Percentiles rank a stretch among this genome's conserved stretches.
These are phyloP conservation scores for Jacaranda mimosifolia DNA, from an alignment of 257 asterid genomes.

Conservation along the genomic window DNA sequence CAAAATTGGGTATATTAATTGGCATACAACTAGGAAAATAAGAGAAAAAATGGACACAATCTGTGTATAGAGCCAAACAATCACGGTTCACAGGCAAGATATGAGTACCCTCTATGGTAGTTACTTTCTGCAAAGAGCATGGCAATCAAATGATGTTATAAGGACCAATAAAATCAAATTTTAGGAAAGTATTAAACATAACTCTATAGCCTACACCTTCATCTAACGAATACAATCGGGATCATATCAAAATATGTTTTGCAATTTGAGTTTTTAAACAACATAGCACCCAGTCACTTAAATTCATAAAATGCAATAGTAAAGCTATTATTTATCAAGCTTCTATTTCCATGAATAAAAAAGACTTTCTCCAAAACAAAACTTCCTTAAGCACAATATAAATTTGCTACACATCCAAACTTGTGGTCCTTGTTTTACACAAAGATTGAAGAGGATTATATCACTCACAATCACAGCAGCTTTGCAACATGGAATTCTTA, in stretches of 20 bases:
- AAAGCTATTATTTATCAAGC: neutral
- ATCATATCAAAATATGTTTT: neutral
- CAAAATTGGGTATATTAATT: too few species aligned
- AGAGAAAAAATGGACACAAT: too few species aligned
- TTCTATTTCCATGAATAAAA: neutral
- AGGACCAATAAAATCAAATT: constrained; percentile 7
- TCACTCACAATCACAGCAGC: neutral
- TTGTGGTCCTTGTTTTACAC: neutral
- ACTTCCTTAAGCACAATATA: neutral
- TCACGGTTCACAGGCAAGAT: too few species aligned
- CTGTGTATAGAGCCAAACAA: too few species aligned
- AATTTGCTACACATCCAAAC: neutral
- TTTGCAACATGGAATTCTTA: neutral
- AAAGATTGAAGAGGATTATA: neutral
- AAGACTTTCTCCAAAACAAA: constrained; percentile 11
- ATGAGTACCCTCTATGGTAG: neutral
- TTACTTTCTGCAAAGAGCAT: neutral
- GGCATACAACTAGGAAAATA: too few species aligned
- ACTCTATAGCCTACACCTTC: neutral
- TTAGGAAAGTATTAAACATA: neutral
- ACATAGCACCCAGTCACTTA: neutral
- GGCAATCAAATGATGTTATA: neutral
- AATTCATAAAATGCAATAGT: neutral
- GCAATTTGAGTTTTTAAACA: constrained; percentile 4
- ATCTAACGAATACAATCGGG: neutral